Base-by-base conservation (phyloP, 768 basidiomycete genomes). In the Xanthoconium purpureum region DNA sequence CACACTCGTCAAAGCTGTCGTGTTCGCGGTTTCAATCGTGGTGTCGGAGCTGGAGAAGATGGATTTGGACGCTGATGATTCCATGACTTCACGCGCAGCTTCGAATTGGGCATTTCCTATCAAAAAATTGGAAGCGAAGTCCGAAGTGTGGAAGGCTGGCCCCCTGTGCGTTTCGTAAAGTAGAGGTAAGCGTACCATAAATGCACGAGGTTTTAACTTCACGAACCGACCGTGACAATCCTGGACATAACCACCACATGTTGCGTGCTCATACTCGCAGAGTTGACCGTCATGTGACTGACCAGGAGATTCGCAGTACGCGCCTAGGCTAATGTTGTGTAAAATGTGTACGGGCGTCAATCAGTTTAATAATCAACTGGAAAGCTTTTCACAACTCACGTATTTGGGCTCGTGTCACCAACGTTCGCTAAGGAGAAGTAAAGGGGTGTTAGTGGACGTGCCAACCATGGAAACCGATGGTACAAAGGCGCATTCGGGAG, bases 401-500 rank as follows among this genome's bases (percentile, higher is more conserved):
- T 89, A 67, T 92, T 91, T 13, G 89, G 89, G 58, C 79, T 88
- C 30, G 86, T 88, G 64, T 89, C 88, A 4, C 89, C 88, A 42
- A 91, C 88, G 58, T 89, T 89, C n/a, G 88, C 87, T 89, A 58
- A 36, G 24, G 35, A 12, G 14, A 52, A 1, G n/a, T n/a, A 11
- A 17, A 52, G 43, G 7, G 7, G 20, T 0, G 10, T 64, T 37
- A 59, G 52, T n/a, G 20, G 37, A 18, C 15, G 5, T 9, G 40
- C 11, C 18, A 36, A 30, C 9, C 18, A 52, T 1, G 17, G 7
- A 28, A 20, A 28, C 1, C 1, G 9, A 33, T n/a, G 5, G 15
- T n/a, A 0, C 42, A 13, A 43, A 47, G 33, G 6, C 0, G 30
- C 5, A 28, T 18, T 44, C 10, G 14, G 38, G 37, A 9, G 29